Evolutionary conservation across 495 filamentous ascomycete genomes (phyloP).

Genomic region (Lepidopterella palustris): DNA sequence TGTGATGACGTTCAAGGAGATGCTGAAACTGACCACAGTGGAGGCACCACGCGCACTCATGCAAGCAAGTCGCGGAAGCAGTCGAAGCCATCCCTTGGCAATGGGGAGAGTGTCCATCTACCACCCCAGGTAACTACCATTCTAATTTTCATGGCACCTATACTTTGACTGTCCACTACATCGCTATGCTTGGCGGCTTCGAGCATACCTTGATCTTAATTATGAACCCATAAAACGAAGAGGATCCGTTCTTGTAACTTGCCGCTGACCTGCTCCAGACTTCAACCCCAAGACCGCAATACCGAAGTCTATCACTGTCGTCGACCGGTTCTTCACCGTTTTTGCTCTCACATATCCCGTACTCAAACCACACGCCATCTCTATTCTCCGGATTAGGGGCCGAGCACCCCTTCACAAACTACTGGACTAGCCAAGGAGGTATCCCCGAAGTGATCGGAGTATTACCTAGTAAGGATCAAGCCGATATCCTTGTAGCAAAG

Average conservation of each 20-base stretch:
- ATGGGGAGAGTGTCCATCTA: not conserved
- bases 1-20: too few relatives aligned
- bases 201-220: too few relatives aligned
- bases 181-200: too few relatives aligned
- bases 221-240: too few relatives aligned
- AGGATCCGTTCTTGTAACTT: too few relatives aligned
- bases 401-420: conserved; percentile 66
- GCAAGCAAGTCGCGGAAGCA: not conserved
- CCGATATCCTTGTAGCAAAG: conserved; percentile 59
- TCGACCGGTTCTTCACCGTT: conserved; percentile 43
- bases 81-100: not conserved
- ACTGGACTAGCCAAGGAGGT: conserved; percentile 69
- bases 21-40: not conserved
- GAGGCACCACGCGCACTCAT: not conserved
- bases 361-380: conserved; percentile 53
- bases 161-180: not conserved
- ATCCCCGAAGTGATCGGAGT: conserved; percentile 64
- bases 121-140: not conserved
- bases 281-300: conserved; percentile 10
- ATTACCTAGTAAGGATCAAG: conserved; percentile 61
- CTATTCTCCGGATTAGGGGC: conserved; percentile 64
- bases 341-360: conserved; percentile 61
- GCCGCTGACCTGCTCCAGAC: not conserved
- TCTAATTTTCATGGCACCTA: not conserved
- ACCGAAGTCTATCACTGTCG: conserved; percentile 28